These are phyloP conservation scores for Mucor saturninus DNA, from an alignment of 371 early-diverging fungal species.

Conservation along the genomic window DNA sequence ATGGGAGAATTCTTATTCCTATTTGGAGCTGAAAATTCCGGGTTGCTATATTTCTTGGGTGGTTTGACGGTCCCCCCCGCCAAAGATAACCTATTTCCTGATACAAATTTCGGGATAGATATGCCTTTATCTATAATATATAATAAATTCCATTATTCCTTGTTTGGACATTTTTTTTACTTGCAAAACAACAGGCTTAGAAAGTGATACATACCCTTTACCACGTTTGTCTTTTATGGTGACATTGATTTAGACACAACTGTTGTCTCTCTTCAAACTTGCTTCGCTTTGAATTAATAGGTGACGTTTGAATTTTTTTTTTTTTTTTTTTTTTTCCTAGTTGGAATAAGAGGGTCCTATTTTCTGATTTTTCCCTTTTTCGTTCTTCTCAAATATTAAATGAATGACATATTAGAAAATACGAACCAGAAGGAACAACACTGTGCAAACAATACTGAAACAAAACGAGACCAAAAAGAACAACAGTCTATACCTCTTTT, in stretches of 20 bases:
- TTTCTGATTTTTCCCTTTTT: slow-evolving; percentile 2
- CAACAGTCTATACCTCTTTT: slow-evolving; percentile 18
- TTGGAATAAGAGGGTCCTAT: background rate
- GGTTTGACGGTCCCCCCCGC: background rate
- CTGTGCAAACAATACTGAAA: slow-evolving; percentile 3
- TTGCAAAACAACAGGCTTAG: too few species aligned
- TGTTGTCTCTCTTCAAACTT: background rate
- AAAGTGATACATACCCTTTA: too few species aligned
- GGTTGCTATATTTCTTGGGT: background rate
- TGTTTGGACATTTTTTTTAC: background rate
- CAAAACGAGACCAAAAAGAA: slow-evolving; percentile 6
- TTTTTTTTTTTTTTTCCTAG: background rate
- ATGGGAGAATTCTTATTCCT: slow-evolving; percentile 17
- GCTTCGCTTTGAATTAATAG: background rate
- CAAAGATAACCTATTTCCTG: too few species aligned
- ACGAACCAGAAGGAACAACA: background rate
- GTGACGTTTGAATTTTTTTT: slow-evolving; percentile 8
- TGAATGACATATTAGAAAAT: slow-evolving; percentile 11
- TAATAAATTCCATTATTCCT: background rate
- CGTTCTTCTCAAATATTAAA: background rate
- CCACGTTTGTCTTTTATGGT: too few species aligned
- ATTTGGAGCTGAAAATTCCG: background rate
- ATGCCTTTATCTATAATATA: too few species aligned
- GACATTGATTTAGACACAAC: too few species aligned
- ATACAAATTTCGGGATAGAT: too few species aligned